Percentiles rank a stretch among this genome's conserved stretches.
phyloP scores from a whole-genome alignment of 805 yeast genomes.

The Kodamaea neixiangensis region DNA sequence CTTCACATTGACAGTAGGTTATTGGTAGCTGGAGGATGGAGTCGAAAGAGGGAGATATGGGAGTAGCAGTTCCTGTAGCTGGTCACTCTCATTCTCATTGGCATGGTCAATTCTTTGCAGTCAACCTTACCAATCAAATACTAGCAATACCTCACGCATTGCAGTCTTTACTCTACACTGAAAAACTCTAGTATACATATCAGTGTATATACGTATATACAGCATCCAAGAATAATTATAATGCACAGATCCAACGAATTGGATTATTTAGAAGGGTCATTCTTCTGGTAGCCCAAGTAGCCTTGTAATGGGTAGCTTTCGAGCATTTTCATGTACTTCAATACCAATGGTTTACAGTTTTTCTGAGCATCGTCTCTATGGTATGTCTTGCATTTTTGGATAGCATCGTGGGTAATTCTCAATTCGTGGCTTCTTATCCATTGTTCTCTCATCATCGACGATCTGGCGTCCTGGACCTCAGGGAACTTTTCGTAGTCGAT shows the following conservation, averaged over 20 bases:
- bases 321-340: slow-evolving; percentile 74
- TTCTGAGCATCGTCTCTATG: slow-evolving; percentile 53
- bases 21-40: too few relatives aligned
- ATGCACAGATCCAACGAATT: slow-evolving; percentile 7
- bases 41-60: too few relatives aligned
- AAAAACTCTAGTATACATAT: slow-evolving; percentile 9
- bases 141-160: too few relatives aligned
- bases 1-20: background rate
- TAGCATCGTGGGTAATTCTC: slow-evolving; percentile 69
- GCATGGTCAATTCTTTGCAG: too few relatives aligned
- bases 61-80: too few relatives aligned
- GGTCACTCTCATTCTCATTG: too few relatives aligned
- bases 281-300: slow-evolving; percentile 82
- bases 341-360: slow-evolving; percentile 78
- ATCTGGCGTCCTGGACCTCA: slow-evolving; percentile 72
- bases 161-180: background rate
- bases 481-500: slow-evolving; percentile 69
- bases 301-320: slow-evolving; percentile 71
- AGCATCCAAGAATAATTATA: slow-evolving; percentile 1
- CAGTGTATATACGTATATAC: slow-evolving; percentile 2
- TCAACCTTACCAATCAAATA: too few relatives aligned
- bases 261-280: slow-evolving; percentile 71
- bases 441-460: slow-evolving; percentile 76
- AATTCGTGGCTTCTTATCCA: slow-evolving; percentile 70
- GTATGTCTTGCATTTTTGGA: slow-evolving; percentile 74